Conservation (phyloP, 306 rosid species). For the Cucurbita maxima region DNA sequence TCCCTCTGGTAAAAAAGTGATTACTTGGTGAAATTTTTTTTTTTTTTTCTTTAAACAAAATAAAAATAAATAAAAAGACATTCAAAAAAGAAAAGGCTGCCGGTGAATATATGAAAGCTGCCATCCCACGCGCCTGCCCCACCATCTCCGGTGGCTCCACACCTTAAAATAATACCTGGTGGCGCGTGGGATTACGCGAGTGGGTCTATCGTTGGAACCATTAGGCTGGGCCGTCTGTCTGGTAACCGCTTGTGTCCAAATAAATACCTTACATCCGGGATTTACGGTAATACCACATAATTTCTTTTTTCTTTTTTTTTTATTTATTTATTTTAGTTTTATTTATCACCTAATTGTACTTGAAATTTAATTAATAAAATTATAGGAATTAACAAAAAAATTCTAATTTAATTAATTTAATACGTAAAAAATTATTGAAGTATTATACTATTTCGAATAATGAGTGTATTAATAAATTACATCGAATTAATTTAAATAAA, state of each 20-base stretch:
- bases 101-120: neutral
- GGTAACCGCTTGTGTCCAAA: neutral
- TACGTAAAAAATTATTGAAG: too few relatives aligned
- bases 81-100: neutral
- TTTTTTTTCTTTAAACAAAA: neutral
- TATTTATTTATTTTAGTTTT: too few relatives aligned
- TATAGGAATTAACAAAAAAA: too few relatives aligned
- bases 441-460: too few relatives aligned
- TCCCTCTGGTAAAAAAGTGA: neutral
- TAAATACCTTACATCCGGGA: neutral
- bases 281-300: neutral
- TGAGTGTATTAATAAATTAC: too few relatives aligned
- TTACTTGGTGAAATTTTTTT: neutral
- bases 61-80: neutral
- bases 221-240: neutral
- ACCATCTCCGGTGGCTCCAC: neutral
- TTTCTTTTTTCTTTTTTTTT: neutral
- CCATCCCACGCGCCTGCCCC: neutral
- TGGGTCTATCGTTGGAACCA: neutral
- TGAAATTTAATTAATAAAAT: too few relatives aligned
- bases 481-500: too few relatives aligned
- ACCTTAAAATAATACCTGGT: neutral
- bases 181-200: neutral
- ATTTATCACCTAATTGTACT: too few relatives aligned
- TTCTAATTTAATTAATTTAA: too few relatives aligned